Base-by-base conservation (phyloP, 371 early-diverging fungal species). In the Circinella umbellata region DNA sequence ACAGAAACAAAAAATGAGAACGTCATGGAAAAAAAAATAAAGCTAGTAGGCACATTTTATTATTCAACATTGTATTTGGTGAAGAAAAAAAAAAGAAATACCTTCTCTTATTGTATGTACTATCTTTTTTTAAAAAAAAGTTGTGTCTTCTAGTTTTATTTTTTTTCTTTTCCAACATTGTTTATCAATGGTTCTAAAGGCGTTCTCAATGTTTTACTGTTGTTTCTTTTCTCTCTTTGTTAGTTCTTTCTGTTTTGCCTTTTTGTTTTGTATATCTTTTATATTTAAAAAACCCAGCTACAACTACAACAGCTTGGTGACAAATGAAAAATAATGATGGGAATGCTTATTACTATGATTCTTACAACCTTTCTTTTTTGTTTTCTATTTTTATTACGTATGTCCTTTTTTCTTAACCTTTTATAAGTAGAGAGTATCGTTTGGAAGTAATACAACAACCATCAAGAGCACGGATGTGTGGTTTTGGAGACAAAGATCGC, bases 401-500 rank as follows among this genome's bases (percentile, higher is more conserved):
- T 27, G 27, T 4, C 8, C 54, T 54, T 18, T n/a, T 18, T 20
- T n/a, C 15, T 15, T 20, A 54, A 17, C 7, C 18, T 39, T 37
- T 18, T 14, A 57, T n/a, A 66, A n/a, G 20, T 61, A 64, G 71
- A 27, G 48, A 61, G 1, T 71, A 67, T 47, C 42, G 65, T 27
- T 47, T 76, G 49, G 67, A 71, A 36, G 81, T 90, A 64, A 80
- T 88, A 35, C 91, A 92, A 71, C 86, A 90, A 61, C 91, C 92
- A n/a, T 66, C 84, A 20, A 72, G 90, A 42, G 91, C 89, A 61
- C 80, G 91, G 18, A 87, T 89, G 86, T 90, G 91, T 68, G 92
- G 92, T 10, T 89, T 88, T 69, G 89, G 90, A 42, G 91, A 90
- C 49, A 91, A 90, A 72, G 92, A 91, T 75, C 79, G 92, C 20